Conservation (phyloP, 2,329 filamentous ascomycete species). For the Claviceps capensis region DNA sequence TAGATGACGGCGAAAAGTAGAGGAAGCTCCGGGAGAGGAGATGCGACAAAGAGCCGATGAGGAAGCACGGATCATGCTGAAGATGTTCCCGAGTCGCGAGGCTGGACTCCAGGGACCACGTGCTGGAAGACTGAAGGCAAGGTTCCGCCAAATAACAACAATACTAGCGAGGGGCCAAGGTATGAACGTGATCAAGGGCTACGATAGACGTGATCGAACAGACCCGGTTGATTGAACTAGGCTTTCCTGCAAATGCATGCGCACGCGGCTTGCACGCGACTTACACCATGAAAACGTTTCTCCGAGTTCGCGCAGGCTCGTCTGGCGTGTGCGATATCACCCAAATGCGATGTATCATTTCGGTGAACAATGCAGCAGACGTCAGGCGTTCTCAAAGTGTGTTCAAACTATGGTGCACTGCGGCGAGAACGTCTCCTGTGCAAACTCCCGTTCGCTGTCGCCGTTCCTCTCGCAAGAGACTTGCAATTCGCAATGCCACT, state of each 20-base stretch:
- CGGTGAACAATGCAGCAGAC: neutral
- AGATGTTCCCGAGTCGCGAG: conserved; percentile 44
- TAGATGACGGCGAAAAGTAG: conserved; percentile 19
- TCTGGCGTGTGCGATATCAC: neutral
- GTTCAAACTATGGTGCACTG: neutral
- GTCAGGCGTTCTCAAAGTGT: neutral
- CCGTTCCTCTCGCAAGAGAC: neutral
- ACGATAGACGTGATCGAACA: neutral
- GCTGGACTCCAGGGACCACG: conserved; percentile 15
- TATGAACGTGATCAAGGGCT: neutral
- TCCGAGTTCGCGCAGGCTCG: neutral
- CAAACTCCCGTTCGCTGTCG: neutral
- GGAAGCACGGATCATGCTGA: conserved; percentile 51
- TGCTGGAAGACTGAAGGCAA: neutral
- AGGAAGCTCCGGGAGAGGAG: conserved; percentile 45
- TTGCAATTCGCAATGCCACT: neutral
- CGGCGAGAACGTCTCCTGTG: neutral
- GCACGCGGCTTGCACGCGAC: neutral
- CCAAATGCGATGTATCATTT: no score
- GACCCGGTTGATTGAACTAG: neutral
- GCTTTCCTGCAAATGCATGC: neutral
- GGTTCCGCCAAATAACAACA: neutral
- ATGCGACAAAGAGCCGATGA: conserved; percentile 49
- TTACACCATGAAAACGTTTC: neutral
- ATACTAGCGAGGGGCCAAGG: neutral